phyloP scores from a whole-genome alignment of 345 rosid genomes.

The Laguncularia racemosa region DNA sequence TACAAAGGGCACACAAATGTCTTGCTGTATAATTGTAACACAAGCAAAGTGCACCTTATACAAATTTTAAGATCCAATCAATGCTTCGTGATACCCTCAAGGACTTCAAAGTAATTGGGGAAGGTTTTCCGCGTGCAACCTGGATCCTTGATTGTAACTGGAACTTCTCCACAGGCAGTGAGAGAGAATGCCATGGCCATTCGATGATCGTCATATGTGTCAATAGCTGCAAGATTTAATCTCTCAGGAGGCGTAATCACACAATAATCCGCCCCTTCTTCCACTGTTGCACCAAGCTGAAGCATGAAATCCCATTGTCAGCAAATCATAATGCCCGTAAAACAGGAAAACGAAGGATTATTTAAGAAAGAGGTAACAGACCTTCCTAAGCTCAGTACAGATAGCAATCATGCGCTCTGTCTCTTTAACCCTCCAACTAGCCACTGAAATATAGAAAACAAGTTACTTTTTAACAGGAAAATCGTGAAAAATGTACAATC shows the following conservation, averaged over 20 bases:
- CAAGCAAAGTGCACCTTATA: too few species aligned
- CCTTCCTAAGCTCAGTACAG: constrained; percentile 95
- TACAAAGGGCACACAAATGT: too few species aligned
- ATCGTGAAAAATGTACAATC: too few species aligned
- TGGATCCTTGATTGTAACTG: constrained; percentile 89
- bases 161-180: constrained; percentile 93
- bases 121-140: constrained; percentile 90
- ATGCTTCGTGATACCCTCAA: constrained; percentile 57
- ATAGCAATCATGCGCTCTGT: constrained; percentile 95
- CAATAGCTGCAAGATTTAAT: constrained; percentile 61
- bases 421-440: constrained; percentile 99
- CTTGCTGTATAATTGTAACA: too few species aligned
- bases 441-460: constrained; percentile 37
- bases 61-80: constrained; percentile 2
- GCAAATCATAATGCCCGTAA: too few species aligned
- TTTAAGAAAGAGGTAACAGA: constrained; percentile 10
- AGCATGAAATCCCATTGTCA: too few species aligned
- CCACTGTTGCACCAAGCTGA: constrained; percentile 93
- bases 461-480: neutral
- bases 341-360: constrained; percentile 2
- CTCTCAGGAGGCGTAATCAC: constrained; percentile 92
- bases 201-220: constrained; percentile 93
- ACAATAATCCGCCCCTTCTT: constrained; percentile 94
- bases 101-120: constrained; percentile 93
- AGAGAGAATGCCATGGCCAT: constrained; percentile 99